Conservation (phyloP, 1,139 yeast species). For the Nakaseomyces kungkrabaensis region DNA sequence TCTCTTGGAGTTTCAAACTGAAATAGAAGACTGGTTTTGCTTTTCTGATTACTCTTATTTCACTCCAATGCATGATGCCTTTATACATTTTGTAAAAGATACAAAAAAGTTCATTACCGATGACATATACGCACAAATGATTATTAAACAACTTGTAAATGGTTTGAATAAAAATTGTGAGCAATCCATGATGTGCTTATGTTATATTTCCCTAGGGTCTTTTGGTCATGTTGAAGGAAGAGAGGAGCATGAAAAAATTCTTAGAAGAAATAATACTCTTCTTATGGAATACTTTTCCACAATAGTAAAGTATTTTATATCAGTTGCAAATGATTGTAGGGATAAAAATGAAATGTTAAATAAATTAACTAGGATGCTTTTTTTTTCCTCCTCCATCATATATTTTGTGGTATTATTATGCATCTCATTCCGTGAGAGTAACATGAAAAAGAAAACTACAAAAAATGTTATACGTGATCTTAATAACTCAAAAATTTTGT, state of each 20-base stretch:
- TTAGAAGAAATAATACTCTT: slow-evolving; percentile 18
- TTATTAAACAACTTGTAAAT: slow-evolving; percentile 7
- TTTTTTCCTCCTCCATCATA: slow-evolving; percentile 42
- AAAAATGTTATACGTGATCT: slow-evolving; percentile 16
- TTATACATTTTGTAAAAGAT: slow-evolving; percentile 14
- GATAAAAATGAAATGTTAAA: slow-evolving; percentile 16
- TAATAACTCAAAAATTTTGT: slow-evolving; percentile 33
- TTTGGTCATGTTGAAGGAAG: slow-evolving; percentile 9
- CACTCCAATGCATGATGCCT: slow-evolving; percentile 12
- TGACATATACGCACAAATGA: slow-evolving; percentile 11
- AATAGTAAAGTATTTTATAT: slow-evolving; percentile 16
- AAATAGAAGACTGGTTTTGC: slow-evolving; percentile 58
- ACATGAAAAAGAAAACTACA: background rate
- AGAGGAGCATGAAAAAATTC: slow-evolving; percentile 13
- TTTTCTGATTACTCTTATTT: slow-evolving; percentile 36
- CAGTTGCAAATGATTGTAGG: slow-evolving; percentile 20
- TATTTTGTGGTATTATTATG: slow-evolving; percentile 35
- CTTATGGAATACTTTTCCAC: slow-evolving; percentile 10
- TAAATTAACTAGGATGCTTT: slow-evolving; percentile 25
- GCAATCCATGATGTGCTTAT: slow-evolving; percentile 11
- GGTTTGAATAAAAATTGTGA: slow-evolving; percentile 4
- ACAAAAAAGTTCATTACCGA: slow-evolving; percentile 18
- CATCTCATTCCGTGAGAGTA: background rate
- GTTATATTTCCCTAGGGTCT: slow-evolving; percentile 24
- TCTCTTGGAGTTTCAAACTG: slow-evolving; percentile 34